Evolutionary conservation across 2,329 filamentous ascomycete species (phyloP).

Genomic region (Elsinoe australis): DNA sequence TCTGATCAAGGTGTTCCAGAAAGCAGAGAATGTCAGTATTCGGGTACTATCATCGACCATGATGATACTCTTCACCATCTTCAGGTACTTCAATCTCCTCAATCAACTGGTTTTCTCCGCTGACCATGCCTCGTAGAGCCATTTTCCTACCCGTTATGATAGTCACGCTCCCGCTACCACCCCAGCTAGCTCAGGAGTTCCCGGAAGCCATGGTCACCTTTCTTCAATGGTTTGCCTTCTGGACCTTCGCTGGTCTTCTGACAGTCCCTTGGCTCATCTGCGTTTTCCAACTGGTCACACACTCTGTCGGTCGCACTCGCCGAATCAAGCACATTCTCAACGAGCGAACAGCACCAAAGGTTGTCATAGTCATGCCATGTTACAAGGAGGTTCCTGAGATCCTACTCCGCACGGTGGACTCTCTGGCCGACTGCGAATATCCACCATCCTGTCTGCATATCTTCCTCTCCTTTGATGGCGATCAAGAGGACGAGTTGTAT

Average conservation of each 20-base stretch:
- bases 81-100: slow-evolving; percentile 54
- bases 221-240: slow-evolving; percentile 94
- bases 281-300: slow-evolving; percentile 82
- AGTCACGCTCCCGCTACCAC: slow-evolving; percentile 78
- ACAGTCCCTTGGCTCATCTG: slow-evolving; percentile 89
- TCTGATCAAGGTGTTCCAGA: slow-evolving; percentile 75
- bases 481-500: slow-evolving; percentile 80
- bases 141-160: slow-evolving; percentile 93
- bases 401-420: slow-evolving; percentile 78
- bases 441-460: slow-evolving; percentile 87
- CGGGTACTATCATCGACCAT: slow-evolving; percentile 69
- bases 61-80: slow-evolving; percentile 61
- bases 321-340: slow-evolving; percentile 78
- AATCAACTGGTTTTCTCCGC: not conserved
- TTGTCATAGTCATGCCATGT: slow-evolving; percentile 93
- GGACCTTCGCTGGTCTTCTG: slow-evolving; percentile 77
- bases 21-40: slow-evolving; percentile 83
- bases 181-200: slow-evolving; percentile 63
- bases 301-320: slow-evolving; percentile 72
- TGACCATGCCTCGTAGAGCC: slow-evolving; percentile 44
- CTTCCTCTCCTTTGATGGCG: slow-evolving; percentile 91
- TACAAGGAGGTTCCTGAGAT: slow-evolving; percentile 86
- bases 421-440: slow-evolving; percentile 88
- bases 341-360: slow-evolving; percentile 79
- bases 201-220: slow-evolving; percentile 59